Evolutionary conservation across 2,329 filamentous ascomycete species (phyloP), one percentile per base, ranked within the genome.

Genomic region (Penicillium verrucosum): DNA sequence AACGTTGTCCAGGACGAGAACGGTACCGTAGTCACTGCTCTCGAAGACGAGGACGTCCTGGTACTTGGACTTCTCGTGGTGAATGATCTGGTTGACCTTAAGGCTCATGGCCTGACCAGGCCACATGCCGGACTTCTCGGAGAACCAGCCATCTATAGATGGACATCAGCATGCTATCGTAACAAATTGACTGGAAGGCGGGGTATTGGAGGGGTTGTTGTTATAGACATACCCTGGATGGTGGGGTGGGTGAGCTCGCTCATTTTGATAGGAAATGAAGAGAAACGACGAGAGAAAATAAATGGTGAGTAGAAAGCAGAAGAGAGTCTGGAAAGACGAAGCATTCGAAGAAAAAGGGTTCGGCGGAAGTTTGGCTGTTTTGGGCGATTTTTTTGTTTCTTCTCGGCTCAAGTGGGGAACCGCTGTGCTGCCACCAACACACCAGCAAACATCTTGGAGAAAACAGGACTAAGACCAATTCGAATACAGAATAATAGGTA

Each of bases 41-140:
- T 99, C 89, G 82, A 99, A 99, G 82, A 97, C 91, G 70, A 99
- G 87, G 65, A 99, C 93, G 74, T 99, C 94, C 81, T 99, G 94
- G 83, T 97, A 99, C 83, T 96, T 83, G 83, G 89, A 94, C 86
- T 97, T 97, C 83, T 99, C 94, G 83, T 97, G 93, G 85, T 97
- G 92, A 62, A 99, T 84, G 73, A 99, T 88, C 83, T 97, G 90
- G 78, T 99, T 93, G 79, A 99, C 94, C 80, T 90, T 92, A 75
- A 96, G 88, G 68, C 90, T 97, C 93, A 97, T 97, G 76, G 94
- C 94, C 82, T 97, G 94, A 76, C 94, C 91, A 62, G 94, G 93
- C 94, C 94, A 99, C 93, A 99, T 97, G 74, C 94, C 82, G 69
- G 90, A 96, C 80, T 96, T 92, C 82, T 99, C 94, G 78, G 92